A percentile compares a stretch with the other conserved stretches of the same genome.
These are phyloP conservation scores for Colletotrichum ledebouriae DNA, from an alignment of 2,329 filamentous ascomycete species.

Conservation along the genomic window DNA sequence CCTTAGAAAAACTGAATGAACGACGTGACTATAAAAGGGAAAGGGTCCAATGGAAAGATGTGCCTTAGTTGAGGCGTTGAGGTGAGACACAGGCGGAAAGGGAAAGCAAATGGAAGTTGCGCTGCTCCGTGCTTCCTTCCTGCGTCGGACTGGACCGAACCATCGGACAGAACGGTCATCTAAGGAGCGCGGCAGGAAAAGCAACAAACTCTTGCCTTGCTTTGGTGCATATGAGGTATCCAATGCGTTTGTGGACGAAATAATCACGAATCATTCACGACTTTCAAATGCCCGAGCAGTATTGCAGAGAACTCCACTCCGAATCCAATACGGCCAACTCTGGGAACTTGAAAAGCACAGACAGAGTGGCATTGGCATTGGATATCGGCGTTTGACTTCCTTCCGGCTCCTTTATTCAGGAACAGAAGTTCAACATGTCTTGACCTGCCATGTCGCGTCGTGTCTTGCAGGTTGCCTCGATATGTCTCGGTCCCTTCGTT, in stretches of 20 bases:
- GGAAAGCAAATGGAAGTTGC: not conserved
- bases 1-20: constrained; percentile 7
- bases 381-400: not conserved
- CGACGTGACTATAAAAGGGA: not conserved
- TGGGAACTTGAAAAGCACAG: not conserved
- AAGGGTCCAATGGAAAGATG: not conserved
- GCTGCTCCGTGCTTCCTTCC: not conserved
- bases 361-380: not conserved
- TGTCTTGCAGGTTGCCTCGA: constrained; percentile 1
- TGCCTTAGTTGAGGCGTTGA: not conserved
- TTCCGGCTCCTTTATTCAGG: not conserved
- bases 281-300: constrained; percentile 4
- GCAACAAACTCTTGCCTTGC: not conserved
- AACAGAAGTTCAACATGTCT: not conserved
- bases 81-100: constrained; percentile 1
- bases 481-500: constrained; percentile 4
- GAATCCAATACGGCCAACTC: constrained; percentile 5
- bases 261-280: constrained; percentile 26
- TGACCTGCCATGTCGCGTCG: constrained; percentile 1
- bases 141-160: not conserved
- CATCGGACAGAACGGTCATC: not conserved
- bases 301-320: constrained; percentile 21
- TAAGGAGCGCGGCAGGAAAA: not conserved
- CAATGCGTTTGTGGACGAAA: constrained; percentile 16
- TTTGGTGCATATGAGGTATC: too few relatives aligned